Conservation (phyloP, 148 eudicot genomes). For the Chenopodium berlandieri region DNA sequence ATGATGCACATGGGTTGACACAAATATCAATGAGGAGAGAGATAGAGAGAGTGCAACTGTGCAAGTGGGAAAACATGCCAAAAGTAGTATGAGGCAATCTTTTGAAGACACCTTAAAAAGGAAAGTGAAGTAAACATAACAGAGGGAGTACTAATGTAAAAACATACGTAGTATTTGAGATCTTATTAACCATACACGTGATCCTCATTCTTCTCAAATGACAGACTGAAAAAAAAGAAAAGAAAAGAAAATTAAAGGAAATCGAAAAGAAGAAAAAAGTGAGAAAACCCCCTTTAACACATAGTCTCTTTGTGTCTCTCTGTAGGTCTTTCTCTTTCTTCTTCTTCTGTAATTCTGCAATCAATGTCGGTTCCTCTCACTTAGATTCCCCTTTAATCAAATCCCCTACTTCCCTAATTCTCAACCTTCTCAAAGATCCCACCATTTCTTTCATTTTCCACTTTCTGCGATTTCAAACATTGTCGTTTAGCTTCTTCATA, state of each 20-base stretch:
- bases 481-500: background rate
- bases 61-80: no score
- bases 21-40: no score
- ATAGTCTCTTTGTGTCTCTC: background rate
- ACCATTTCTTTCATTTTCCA: background rate
- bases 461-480: constrained; percentile 7
- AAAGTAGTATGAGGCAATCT: no score
- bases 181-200: background rate
- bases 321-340: background rate
- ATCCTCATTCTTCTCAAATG: constrained; percentile 1
- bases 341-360: constrained; percentile 9
- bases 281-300: constrained; percentile 9
- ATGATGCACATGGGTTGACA: no score
- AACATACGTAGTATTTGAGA: no score
- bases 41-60: no score
- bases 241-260: background rate
- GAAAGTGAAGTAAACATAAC: no score
- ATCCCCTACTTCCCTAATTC: background rate
- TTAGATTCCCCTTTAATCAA: constrained; percentile 5
- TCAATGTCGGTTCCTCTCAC: constrained; percentile 14
- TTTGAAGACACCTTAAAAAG: no score
- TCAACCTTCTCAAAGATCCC: background rate
- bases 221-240: background rate
- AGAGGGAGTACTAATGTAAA: no score
- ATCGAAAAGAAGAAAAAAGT: background rate